phyloP scores from a whole-genome alignment of 164 flowering plant genomes.

The Hamamelis virginiana region DNA sequence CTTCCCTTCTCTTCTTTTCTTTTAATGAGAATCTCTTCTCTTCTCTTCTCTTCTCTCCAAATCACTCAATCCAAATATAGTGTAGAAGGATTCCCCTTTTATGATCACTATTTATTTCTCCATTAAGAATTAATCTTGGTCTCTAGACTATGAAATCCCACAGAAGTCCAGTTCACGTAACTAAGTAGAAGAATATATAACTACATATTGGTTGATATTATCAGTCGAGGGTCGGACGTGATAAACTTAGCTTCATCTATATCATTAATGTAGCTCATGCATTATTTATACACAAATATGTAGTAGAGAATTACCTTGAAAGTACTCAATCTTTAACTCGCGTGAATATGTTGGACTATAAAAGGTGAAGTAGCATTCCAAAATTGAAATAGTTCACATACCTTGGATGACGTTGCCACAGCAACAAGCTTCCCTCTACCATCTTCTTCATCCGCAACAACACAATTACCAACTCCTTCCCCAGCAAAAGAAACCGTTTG shows the following conservation, averaged over 20 bases:
- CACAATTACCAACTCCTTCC: constrained; percentile 50
- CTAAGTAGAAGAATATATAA: too few relatives aligned
- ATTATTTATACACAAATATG: background rate
- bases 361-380: background rate
- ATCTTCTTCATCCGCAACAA: constrained; percentile 56
- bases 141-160: too few relatives aligned
- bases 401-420: constrained; percentile 71
- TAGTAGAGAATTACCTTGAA: background rate
- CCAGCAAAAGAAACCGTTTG: constrained; percentile 52
- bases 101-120: too few relatives aligned
- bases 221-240: background rate
- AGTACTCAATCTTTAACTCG: too few relatives aligned
- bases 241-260: background rate
- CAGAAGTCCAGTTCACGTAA: too few relatives aligned
- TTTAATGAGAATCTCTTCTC: too few relatives aligned
- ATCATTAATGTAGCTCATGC: background rate
- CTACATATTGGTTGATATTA: background rate
- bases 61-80: too few relatives aligned
- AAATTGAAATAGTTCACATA: constrained; percentile 10
- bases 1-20: too few relatives aligned
- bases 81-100: too few relatives aligned
- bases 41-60: too few relatives aligned
- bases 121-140: too few relatives aligned
- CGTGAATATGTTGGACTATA: too few relatives aligned
- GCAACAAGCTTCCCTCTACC: constrained; percentile 51